Base-by-base conservation (phyloP, 192 early-diverging fungal species). In the Coemansia sp. region DNA sequence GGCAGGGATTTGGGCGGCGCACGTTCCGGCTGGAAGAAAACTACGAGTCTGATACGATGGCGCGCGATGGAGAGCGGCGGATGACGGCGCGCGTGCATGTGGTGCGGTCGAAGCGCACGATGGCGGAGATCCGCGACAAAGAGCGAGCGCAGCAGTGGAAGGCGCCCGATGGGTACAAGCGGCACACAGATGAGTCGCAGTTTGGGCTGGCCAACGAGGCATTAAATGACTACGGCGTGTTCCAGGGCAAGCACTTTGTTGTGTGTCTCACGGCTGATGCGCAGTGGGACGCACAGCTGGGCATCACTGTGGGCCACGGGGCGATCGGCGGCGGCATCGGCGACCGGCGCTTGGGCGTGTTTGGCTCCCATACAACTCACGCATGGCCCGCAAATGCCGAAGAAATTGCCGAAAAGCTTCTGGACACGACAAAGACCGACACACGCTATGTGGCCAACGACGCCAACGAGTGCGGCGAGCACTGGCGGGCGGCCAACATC, bases 1-100 rank as follows among this genome's bases (percentile, higher is more conserved):
- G 89, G 15, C 73, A 84, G 34, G 88, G 87, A 17, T 87, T 89
- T 75, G 89, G 86, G 2, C 83, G 86, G 34, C 81, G 88, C n/a
- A 82, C 87, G 19, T 87, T 90, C 62, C 74, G 87, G 22, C 66
- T 90, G 2, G 85, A 88, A 11, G 89, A 89, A 57, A 53, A 57
- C 17, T 84, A 72, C 51, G 55, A 71, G 34, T 72, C 77, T 4
- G 87, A 86, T 62, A 86, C 85, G 1, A 69, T 87, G 59, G 71
- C 67, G 9, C 82, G 82, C 68, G 75, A 83, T 44, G 51, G 50
- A 19, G 51, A 44, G 4, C 51, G 63, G 8, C 73, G 87, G 0
- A 78, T 83, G 55, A 87, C 85, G 0, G 87, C 87, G 10, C 65
- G 82, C 20, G 82, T 88, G 11, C 80, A 85, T 54, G 62, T 87